Base-by-base conservation (phyloP, 495 filamentous ascomycete species). In the Lasiosphaeris hirsuta region DNA sequence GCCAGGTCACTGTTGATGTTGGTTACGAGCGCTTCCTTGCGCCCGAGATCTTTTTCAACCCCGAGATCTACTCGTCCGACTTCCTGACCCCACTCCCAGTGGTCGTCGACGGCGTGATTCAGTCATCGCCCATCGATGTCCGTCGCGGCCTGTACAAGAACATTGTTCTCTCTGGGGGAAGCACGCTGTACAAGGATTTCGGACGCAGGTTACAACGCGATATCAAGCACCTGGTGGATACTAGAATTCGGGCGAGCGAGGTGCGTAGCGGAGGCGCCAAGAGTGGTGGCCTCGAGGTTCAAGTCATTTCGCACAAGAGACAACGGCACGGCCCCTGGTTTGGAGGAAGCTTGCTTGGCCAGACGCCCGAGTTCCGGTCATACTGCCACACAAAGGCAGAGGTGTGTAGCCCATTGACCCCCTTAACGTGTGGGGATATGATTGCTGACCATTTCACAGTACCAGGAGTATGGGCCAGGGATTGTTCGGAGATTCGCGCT, bases 31-130 rank as follows among this genome's bases (percentile, higher is more conserved):
- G 94, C 37, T 98, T 98, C 82, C 81, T 98, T 40, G 94, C 94
- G 2, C 94, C 94, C 42, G 94, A 98, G 72, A 98, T 98, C 62
- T 98, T 97, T 79, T 98, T 98, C 81, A 98, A 97, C 73, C 94
- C 94, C 36, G 94, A 98, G 78, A 97, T 97, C 66, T 97, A 96
- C 78, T 96, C 90, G 34, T 96, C 92, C 56, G 95, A 98, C 72
- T 98, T 97, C 77, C 78, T 97, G 60, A 98, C 94, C 4, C 94
- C 94, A 6, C 81, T 98, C 2, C 94, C 94, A 34, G 90, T 79
- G 46, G 91, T 97, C 40, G 94, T 97, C 45, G 94, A 98, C 69
- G 88, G 87, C 49, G 94, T 97, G 57, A 98, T 98, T 66, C 94
- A 98, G 72, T 90, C 88, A 17, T 96, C 92, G 41, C 94, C 94